Base-by-base conservation (phyloP, 139 green algal species). In the Penium margaritaceum region DNA sequence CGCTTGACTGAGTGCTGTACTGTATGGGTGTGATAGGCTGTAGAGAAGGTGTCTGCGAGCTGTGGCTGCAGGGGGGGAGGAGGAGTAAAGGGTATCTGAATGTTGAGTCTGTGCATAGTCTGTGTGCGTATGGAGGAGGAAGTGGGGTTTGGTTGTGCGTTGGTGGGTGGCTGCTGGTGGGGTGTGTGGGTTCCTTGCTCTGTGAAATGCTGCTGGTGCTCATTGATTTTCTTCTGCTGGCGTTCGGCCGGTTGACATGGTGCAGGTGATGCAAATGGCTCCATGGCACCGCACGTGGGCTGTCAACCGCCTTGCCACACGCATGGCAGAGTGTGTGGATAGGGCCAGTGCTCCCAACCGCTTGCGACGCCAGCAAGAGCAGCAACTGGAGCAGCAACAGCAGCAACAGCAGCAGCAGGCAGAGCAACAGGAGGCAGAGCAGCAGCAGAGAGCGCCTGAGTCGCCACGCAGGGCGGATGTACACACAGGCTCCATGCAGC, bases 231-330 rank as follows among this genome's bases (percentile, higher is more conserved):
- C 19, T 43, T 21, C 36, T 67, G 9, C 36, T 43, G 5, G 9
- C 29, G 30, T 24, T 12, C 37, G 3, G 30, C 19, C 15, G 67
- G n/a, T 63, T 1, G 19, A 2, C 43, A 4, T 38, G 30, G 27
- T 19, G 5, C 68, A 78, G 71, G 71, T 78, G 35, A 7, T 74
- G n/a, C 62, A 78, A 24, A 78, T 78, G 71, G 71, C 71, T 2
- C 71, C 71, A n/a, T 78, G 71, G 71, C 71, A 78, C 46, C 44
- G 71, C 12, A 63, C 32, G 15, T 78, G 71, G 71, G 71, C 62
- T 27, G 71, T 78, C 5, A 55, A 24, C 15, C 35, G 43, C 3
- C 47, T 78, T 34, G 71, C 71, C 29, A 32, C 32, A 14, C 38
- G 63, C 3, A 78, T 78, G 17, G 39, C 62, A n/a, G n/a, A 24